Evolutionary conservation across 345 rosid species (phyloP).

Genomic region (Durio zibethinus): DNA sequence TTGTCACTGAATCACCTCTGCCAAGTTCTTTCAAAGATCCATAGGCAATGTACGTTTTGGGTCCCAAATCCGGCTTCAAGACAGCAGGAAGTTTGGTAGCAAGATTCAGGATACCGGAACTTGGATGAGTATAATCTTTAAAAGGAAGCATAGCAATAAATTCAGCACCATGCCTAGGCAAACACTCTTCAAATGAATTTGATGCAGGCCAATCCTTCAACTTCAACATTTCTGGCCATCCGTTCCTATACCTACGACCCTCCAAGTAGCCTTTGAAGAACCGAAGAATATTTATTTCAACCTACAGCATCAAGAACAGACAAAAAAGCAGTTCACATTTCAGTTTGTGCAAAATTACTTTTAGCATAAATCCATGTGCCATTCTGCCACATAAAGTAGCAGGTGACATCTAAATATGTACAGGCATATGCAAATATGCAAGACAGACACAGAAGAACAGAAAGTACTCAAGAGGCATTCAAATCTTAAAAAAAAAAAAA

Average conservation of each 20-base stretch:
- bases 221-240: constrained; percentile 58
- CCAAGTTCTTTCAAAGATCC: constrained; percentile 48
- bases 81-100: constrained; percentile 46
- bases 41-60: constrained; percentile 61
- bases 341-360: constrained; percentile 11
- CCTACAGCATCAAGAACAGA: constrained; percentile 33
- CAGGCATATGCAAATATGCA: not conserved
- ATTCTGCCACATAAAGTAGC: not conserved
- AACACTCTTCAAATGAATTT: constrained; percentile 45
- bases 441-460: not conserved
- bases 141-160: constrained; percentile 49
- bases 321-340: constrained; percentile 14
- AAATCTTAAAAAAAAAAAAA: not conserved
- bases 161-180: constrained; percentile 61
- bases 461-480: not conserved
- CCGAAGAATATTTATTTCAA: constrained; percentile 42
- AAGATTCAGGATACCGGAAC: constrained; percentile 44
- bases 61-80: constrained; percentile 65
- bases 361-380: not conserved
- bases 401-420: not conserved
- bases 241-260: constrained; percentile 38
- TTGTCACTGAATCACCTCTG: constrained; percentile 57
- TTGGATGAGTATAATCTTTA: constrained; percentile 49
- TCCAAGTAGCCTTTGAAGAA: constrained; percentile 56
- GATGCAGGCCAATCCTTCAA: constrained; percentile 66